phyloP scores from a whole-genome alignment of 805 yeast species.

The Maudiozyma serrabonitensis region DNA sequence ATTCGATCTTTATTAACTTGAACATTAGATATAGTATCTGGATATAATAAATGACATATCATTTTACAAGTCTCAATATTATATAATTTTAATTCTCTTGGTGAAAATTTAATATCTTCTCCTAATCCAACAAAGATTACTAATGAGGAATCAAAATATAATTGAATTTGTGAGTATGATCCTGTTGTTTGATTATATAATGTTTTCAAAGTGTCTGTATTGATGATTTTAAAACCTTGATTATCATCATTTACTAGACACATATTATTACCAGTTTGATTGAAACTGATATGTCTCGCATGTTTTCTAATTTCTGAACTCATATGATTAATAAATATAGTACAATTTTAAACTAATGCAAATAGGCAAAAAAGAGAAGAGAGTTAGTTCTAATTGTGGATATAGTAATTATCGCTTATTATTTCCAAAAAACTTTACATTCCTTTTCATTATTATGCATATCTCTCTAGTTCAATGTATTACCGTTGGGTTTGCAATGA shows the following conservation, averaged over 20 bases:
- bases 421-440: too few species aligned
- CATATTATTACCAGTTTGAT: constrained; percentile 63
- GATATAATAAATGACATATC: constrained; percentile 63
- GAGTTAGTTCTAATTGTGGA: too few species aligned
- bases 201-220: constrained; percentile 53
- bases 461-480: too few species aligned
- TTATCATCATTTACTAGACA: constrained; percentile 52
- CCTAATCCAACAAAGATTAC: constrained; percentile 63
- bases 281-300: constrained; percentile 45
- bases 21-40: constrained; percentile 49
- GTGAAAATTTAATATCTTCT: constrained; percentile 54
- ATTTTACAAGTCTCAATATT: constrained; percentile 56
- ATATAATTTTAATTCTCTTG: constrained; percentile 70
- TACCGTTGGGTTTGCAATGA: too few species aligned
- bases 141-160: constrained; percentile 62
- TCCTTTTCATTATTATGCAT: too few species aligned
- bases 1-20: constrained; percentile 56
- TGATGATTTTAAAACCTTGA: constrained; percentile 53
- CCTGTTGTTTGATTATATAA: neutral
- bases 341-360: too few species aligned
- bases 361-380: too few species aligned
- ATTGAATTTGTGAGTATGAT: constrained; percentile 56
- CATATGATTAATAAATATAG: too few species aligned
- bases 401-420: too few species aligned
- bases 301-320: neutral